Base-by-base conservation (phyloP, 179 eudicot genomes). In the Amaranthus tricolor region DNA sequence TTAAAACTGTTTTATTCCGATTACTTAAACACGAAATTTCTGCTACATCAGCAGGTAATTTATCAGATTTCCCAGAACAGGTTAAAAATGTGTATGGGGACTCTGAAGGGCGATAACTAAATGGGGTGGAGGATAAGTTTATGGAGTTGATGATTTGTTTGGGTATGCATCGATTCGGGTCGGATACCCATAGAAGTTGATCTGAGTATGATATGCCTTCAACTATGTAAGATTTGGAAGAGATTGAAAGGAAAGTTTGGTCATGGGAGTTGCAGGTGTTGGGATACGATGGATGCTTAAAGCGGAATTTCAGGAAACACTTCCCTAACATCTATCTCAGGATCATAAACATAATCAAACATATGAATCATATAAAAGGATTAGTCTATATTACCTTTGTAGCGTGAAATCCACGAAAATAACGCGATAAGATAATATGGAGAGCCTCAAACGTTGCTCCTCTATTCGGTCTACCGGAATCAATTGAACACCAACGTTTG, bases 141-240 rank as follows among this genome's bases (percentile, higher is more conserved):
- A 82, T 31, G 40, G 40, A 64, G 43, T 54, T 12, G 4, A 74
- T 62, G 62, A 84, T 62, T 66, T 82, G 78, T 2, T 74, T 74
- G 6, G 88, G 86, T 1, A 78, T 70, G 65, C 94, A 89, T 2
- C 47, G 8, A 1, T 52, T 55, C 62, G 89, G 88, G 76, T 90
- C 90, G 74, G 84, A 78, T 63, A 86, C 50, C 52, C 56, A 76
- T 6, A 89, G 0, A 1, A 72, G 14, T 17, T 88, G 91, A 4
- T 72, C 11, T 0, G 64, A 2, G 78, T 89, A 89, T 43, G 78
- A 75, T 0, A 88, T 88, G 19, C 50, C 66, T 7, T 15, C 62
- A 0, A 89, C 87, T 1, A 66, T 43, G 19, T 78, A 78, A 1
- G 82, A 78, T 1, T 71, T 76, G 31, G 89, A 75, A 0, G 69